A percentile compares a stretch with the other conserved stretches of the same genome.
Evolutionary conservation across 257 asterid genomes (phyloP).

Genomic region (Solanum rostratum): DNA sequence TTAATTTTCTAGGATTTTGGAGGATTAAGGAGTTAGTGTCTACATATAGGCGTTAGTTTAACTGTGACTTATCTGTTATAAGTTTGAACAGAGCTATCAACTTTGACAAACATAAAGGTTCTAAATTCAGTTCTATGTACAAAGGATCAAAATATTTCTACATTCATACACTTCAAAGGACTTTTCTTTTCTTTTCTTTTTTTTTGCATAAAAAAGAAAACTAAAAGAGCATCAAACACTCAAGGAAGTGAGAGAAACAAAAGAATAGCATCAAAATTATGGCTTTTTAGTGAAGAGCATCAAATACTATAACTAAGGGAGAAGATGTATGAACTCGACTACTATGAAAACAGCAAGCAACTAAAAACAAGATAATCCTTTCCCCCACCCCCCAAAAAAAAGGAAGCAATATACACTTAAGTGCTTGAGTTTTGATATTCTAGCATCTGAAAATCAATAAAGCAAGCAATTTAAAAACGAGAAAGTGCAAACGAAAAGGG

Average conservation of each 20-base stretch:
- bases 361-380: not conserved
- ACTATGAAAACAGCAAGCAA: not conserved
- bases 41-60: not conserved
- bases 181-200: rapidly evolving
- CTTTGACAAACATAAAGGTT: not conserved
- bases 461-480: not conserved
- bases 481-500: not conserved
- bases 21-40: not conserved
- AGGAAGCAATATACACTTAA: not conserved
- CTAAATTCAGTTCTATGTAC: not conserved
- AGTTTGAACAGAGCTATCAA: not conserved
- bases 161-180: not conserved
- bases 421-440: not conserved
- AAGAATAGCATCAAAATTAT: not conserved
- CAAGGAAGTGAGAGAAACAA: not conserved
- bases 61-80: not conserved
- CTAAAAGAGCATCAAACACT: not conserved
- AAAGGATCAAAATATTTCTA: not conserved
- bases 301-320: not conserved
- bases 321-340: not conserved
- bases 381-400: not conserved
- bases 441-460: not conserved
- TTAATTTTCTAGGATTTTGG: not conserved
- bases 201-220: not conserved
- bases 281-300: not conserved